A percentile compares a stretch with the other conserved stretches of the same genome.
phyloP scores from a whole-genome alignment of 2,329 filamentous ascomycete genomes.

The Curvularia spicifera region DNA sequence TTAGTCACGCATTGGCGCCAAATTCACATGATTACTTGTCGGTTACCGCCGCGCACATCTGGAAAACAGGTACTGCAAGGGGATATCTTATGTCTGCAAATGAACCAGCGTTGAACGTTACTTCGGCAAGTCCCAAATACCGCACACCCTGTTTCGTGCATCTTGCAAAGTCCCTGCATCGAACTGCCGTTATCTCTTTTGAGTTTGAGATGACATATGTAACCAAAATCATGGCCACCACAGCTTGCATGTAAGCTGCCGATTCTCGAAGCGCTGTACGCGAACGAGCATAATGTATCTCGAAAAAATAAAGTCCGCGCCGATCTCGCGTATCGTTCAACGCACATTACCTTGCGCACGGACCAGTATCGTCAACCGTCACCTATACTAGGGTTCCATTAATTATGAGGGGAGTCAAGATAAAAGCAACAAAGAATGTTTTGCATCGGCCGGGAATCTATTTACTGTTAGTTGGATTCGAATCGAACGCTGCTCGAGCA shows the following conservation, averaged over 20 bases:
- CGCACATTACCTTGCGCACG: background rate
- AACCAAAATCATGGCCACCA: background rate
- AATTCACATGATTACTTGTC: background rate
- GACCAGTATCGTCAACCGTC: background rate
- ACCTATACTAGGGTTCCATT: no score
- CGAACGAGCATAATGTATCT: background rate
- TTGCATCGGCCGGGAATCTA: constrained; percentile 1
- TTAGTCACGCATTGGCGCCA: background rate
- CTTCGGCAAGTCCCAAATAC: background rate
- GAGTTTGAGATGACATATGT: background rate
- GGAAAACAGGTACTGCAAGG: background rate
- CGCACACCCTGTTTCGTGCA: background rate
- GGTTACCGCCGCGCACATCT: background rate
- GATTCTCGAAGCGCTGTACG: background rate
- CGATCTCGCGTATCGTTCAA: background rate
- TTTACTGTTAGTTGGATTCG: no score
- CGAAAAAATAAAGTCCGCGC: background rate
- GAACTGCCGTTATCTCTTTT: background rate
- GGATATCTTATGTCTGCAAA: background rate
- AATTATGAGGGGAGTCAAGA: background rate
- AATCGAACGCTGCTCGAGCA: no score
- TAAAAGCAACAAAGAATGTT: background rate
- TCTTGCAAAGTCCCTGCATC: background rate
- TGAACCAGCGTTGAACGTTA: background rate
- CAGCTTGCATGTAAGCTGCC: background rate